Base-by-base conservation (phyloP, 768 basidiomycete genomes). In the Amanita subjunquillea region DNA sequence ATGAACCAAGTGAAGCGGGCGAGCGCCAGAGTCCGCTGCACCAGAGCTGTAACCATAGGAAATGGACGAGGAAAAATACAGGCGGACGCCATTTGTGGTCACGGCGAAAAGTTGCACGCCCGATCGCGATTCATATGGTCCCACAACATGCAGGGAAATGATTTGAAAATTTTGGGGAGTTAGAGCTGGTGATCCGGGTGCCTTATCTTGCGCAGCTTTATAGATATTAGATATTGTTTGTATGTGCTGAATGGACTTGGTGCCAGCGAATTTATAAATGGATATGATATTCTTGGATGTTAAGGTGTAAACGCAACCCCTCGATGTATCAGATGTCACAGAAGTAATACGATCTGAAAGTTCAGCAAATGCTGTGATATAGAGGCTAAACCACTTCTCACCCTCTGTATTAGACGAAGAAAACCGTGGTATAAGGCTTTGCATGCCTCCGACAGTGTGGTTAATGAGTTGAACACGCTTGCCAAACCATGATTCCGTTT, bases 401-500 rank as follows among this genome's bases (percentile, higher is more conserved):
- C 91, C 87, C 64, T 89, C 83, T 34, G 72, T 62, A 52, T 70
- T 78, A 4, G 81, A 69, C 9, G 79, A 71, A 25, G 85, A 72
- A 58, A 93, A 81, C 20, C 83, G 77, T 43, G 91, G 91, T 23
- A 94, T 72, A 48, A 91, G 73, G 62, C 87, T 91, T 58, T 83
- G 80, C 51, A 91, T 74, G 13, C 84, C 78, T 40, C 87, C 81
- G 38, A 88, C 76, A 17, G 92, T 90, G 61, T 93, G 90, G 60
- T 96, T 95, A 63, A 90, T 76, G 50, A 98, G 74, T 58, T 87
- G 82, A 20, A 90, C 80, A 47, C 83, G 77, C 65, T 91, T 91
- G 41, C 83, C 85, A 69, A 96, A 95, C 92, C 92, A 95, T 0
- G 88, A 86, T 61, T 93, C 89, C 56, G 78, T 86, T 58, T 86